These are phyloP conservation scores for Geranium rotundifolium DNA, from an alignment of 345 rosid species.

Conservation along the genomic window DNA sequence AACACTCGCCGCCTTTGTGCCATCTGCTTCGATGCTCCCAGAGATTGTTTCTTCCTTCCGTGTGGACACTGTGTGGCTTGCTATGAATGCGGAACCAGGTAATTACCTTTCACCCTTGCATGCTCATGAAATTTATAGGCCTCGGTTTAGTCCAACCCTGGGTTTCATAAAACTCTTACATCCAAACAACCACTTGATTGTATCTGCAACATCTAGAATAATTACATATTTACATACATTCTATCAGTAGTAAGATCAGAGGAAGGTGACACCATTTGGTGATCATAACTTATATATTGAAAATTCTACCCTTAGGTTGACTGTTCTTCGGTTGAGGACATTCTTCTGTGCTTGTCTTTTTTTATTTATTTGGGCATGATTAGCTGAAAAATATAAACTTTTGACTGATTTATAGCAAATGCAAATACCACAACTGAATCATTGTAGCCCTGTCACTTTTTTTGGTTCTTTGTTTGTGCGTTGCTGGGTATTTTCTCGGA, in stretches of 20 bases:
- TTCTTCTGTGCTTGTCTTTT: no score
- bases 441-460: not conserved
- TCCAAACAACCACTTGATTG: not conserved
- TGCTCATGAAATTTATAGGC: not conserved
- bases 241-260: not conserved
- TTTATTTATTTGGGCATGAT: no score
- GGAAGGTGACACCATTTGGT: not conserved
- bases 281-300: not conserved
- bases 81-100: conserved; percentile 88
- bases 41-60: conserved; percentile 98
- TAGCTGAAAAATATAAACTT: no score
- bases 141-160: no score
- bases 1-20: conserved; percentile 82
- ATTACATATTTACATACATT: no score
- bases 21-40: conserved; percentile 93
- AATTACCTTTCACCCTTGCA: conserved; percentile 9
- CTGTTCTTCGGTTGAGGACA: not conserved
- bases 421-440: no score
- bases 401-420: no score
- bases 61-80: conserved; percentile 97
- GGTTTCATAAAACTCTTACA: not conserved
- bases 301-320: not conserved
- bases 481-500: no score
- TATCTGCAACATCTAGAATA: not conserved
- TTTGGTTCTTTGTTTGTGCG: no score